Evolutionary conservation across 305 asterid genomes (phyloP), one percentile per base, ranked within the genome.

Genomic region (Fraxinus velutina): DNA sequence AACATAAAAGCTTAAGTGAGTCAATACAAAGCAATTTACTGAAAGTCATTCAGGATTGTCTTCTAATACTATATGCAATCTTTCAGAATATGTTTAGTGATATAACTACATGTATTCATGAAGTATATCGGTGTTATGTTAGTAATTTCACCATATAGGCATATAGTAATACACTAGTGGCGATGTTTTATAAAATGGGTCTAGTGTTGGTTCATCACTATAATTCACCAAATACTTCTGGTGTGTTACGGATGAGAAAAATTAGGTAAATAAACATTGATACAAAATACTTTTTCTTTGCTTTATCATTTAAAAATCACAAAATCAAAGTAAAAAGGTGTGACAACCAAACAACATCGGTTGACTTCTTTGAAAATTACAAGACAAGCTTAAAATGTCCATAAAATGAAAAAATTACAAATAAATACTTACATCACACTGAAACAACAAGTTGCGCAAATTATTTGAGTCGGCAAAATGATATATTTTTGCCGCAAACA

Each of bases 401-500:
- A 78, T 27, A 76, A 34, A 83, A 73, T 32, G 62, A 78, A 81
- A 50, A 75, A 55, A 37, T 39, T 10, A 76, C 19, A 21, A 36
- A 34, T 21, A 44, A 80, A 71, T 77, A 91, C 99, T 92, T 90
- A 93, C 99, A 89, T 86, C 92, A 52, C 85, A 88, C 57, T 81
- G 89, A 44, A 88, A 77, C 79, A 90, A 84, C 83, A 92, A 81
- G 84, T 85, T 93, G 17, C 85, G 86, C 83, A 95, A 84, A 82
- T 84, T 86, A 75, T 81, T 86, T 62, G 92, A 83, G 73, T 92
- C 97, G 10, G 88, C 62, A 24, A 91, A 83, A 79, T 90, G 93
- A 87, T 86, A 90, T 42, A 92, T 90, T 90, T 90, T 94, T 34
- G 94, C 97, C 7, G 92, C 89, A 88, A 92, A 94, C 89, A 90